Percentiles rank a stretch among this genome's conserved stretches.
These are phyloP conservation scores for Clathrospora elynae DNA, from an alignment of 2,329 filamentous ascomycete species.

Conservation along the genomic window DNA sequence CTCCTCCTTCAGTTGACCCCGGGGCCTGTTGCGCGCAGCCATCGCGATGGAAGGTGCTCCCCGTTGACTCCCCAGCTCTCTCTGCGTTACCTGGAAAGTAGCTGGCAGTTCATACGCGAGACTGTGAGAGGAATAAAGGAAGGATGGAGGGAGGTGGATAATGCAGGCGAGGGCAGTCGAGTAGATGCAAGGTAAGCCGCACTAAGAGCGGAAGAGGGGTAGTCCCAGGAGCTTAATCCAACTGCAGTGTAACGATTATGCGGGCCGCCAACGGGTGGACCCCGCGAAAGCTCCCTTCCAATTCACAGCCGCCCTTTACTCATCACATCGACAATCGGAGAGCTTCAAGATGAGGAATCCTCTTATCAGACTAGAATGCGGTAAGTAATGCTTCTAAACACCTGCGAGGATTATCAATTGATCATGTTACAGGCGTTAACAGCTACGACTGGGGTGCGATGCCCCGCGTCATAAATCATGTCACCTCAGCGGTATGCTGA, in stretches of 20 bases:
- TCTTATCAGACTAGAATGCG: conserved; percentile 80
- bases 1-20: conserved; percentile 55
- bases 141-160: conserved; percentile 4
- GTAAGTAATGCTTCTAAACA: conserved; percentile 47
- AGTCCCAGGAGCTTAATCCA: conserved; percentile 28
- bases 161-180: conserved; percentile 13
- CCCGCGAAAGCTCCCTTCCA: conserved; percentile 22
- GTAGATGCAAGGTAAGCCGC: conserved; percentile 24
- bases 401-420: conserved; percentile 13
- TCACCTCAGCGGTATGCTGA: conserved; percentile 32
- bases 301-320: conserved; percentile 13
- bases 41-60: conserved; percentile 36
- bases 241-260: conserved; percentile 26
- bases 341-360: conserved; percentile 61
- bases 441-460: conserved; percentile 91
- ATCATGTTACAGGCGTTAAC: conserved; percentile 75
- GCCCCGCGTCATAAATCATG: conserved; percentile 29
- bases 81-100: conserved; percentile 11
- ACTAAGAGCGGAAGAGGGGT: conserved; percentile 31
- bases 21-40: conserved; percentile 54
- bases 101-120: conserved; percentile 16
- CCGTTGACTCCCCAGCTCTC: conserved; percentile 16
- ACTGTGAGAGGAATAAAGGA: conserved; percentile 2
- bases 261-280: conserved; percentile 21
- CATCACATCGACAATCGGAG: conserved; percentile 9